Base-by-base conservation (phyloP, 495 filamentous ascomycete species). In the Pseudoneurospora amorphoporcata region DNA sequence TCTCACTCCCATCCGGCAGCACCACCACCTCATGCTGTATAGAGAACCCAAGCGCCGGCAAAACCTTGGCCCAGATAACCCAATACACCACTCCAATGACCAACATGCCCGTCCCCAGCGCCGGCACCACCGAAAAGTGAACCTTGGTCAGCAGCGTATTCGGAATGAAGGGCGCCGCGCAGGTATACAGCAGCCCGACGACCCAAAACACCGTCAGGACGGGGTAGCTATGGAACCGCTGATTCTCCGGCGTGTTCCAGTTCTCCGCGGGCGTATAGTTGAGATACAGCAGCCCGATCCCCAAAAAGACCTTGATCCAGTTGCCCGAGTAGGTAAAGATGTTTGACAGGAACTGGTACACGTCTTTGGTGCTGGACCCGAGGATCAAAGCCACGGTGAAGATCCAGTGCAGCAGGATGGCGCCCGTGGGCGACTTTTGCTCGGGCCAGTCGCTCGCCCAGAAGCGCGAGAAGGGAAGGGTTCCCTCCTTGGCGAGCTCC, bases 371-470 rank as follows among this genome's bases (percentile, higher is more conserved):
- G 47, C 69, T 70, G 23, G 71, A 75, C 32, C 76, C 87, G 23
- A 89, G 81, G 82, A 91, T 86, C 72, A 90, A 84, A 39, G 88
- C 82, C 35, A 86, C 81, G 0, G 88, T 89, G 4, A 90, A 84
- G n/a, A 88, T 76, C 81, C 87, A 90, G 75, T 91, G 88, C 72
- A 89, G 81, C 47, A 91, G 85, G 23, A 91, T 84, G 37, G 88
- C 89, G 14, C 86, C 76, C 8, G 87, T 83, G 0, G 89, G 89
- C 0, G 88, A 84, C 68, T 88, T 87, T 43, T 81, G 84, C 2
- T 65, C 29, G 53, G 88, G 88, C 78, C 84, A 86, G 77, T 90
- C 89, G 74, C 85, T 87, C n/a, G 88, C 87, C 82, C 84, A 90
- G 75, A 89, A 75, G 39, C 82, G 83, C 4, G 86, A 87, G 53